Percentiles rank a stretch among this genome's conserved stretches.
These are phyloP conservation scores for Globisporangium viniferum DNA, from an alignment of 352 stramenopile genomes.

Conservation along the genomic window DNA sequence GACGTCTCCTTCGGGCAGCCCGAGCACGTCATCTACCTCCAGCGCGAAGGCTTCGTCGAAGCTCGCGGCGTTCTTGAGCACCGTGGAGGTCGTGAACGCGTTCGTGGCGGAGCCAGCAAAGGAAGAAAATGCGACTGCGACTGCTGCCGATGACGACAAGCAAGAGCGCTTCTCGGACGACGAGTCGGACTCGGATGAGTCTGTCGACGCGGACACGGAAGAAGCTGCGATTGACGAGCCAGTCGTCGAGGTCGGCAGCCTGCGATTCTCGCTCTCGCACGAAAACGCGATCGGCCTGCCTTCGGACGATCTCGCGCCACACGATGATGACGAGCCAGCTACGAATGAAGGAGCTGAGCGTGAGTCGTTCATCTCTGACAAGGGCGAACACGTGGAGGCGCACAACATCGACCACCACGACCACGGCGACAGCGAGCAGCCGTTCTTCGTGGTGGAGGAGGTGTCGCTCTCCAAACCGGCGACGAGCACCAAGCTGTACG, in stretches of 20 bases:
- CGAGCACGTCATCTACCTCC: neutral
- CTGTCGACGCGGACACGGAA: neutral
- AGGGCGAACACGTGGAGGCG: constrained; percentile 13
- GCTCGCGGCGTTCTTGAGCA: constrained; percentile 64
- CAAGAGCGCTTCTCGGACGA: constrained; percentile 6
- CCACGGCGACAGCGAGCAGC: constrained; percentile 27
- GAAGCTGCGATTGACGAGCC: neutral
- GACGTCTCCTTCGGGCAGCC: neutral
- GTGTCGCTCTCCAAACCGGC: constrained; percentile 26
- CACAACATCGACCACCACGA: constrained; percentile 23
- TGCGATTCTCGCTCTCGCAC: constrained; percentile 8
- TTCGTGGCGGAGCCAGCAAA: constrained; percentile 10
- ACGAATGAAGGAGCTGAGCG: constrained; percentile 1
- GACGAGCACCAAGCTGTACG: constrained; percentile 44
- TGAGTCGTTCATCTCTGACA: neutral
- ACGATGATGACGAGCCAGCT: neutral
- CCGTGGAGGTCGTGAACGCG: constrained; percentile 32
- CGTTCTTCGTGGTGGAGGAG: constrained; percentile 36
- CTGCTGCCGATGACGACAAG: constrained; percentile 20
- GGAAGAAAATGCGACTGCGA: constrained; percentile 7
- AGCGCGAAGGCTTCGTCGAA: constrained; percentile 27
- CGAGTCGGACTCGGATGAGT: neutral
- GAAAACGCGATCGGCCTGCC: constrained; percentile 10
- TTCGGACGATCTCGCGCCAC: neutral
- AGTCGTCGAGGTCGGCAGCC: neutral